Conservation (phyloP, 1,139 yeast species). For the Wickerhamomyces sp. region DNA sequence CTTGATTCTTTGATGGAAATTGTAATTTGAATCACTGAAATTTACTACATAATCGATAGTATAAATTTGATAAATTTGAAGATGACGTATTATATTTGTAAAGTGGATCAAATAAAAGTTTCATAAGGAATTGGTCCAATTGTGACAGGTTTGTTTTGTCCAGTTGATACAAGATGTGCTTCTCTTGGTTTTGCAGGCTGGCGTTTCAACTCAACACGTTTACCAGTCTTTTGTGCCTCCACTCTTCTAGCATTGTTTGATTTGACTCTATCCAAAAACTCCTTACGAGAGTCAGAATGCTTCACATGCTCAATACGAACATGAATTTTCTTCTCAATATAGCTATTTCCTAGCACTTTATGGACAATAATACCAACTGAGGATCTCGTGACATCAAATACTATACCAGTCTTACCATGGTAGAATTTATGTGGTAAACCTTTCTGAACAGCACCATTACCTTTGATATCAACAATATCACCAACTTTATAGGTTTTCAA, state of each 20-base stretch:
- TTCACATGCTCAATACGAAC: constrained; percentile 97
- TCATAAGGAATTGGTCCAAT: constrained; percentile 98
- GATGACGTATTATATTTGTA: no score
- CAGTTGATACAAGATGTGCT: constrained; percentile 72
- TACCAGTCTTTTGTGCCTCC: constrained; percentile 93
- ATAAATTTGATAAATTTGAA: no score
- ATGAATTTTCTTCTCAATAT: constrained; percentile 96
- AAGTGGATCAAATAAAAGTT: constrained; percentile 83
- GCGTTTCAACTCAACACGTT: constrained; percentile 88
- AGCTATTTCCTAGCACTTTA: constrained; percentile 98
- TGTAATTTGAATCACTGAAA: no score
- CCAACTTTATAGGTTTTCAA: constrained; percentile 96
- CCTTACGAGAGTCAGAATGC: constrained; percentile 99
- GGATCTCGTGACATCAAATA: constrained; percentile 96
- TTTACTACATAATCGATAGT: no score
- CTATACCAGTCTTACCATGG: constrained; percentile 99
- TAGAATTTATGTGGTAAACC: constrained; percentile 99
- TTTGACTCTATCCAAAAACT: constrained; percentile 96
- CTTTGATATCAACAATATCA: constrained; percentile 98
- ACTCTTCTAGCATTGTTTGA: constrained; percentile 84
- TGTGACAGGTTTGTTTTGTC: constrained; percentile 82
- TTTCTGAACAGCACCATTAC: constrained; percentile 97
- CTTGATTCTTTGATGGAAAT: no score
- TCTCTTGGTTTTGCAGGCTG: constrained; percentile 96
- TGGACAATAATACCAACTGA: constrained; percentile 94